These are phyloP conservation scores for Wickerhamiella shivajii DNA, from an alignment of 805 yeast species.

Conservation along the genomic window DNA sequence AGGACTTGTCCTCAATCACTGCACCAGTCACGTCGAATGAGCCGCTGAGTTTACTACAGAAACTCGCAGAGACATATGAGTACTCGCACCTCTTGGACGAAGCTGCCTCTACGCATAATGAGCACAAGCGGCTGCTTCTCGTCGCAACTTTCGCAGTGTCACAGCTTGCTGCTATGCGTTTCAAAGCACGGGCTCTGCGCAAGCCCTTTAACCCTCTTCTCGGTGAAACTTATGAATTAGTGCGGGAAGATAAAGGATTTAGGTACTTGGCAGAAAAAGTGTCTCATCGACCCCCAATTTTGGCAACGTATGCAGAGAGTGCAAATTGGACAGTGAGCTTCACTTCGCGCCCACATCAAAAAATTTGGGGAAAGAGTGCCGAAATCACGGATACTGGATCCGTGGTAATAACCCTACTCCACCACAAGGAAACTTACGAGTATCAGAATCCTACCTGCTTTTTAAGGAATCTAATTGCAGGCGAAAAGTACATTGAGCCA, in stretches of 20 bases:
- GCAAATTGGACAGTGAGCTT: conserved; percentile 41
- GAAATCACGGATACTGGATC: conserved; percentile 69
- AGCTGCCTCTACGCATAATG: conserved; percentile 30
- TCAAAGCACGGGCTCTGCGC: conserved; percentile 59
- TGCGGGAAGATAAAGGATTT: conserved; percentile 66
- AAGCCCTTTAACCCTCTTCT: conserved; percentile 91
- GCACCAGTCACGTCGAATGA: conserved; percentile 95
- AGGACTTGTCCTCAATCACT: conserved; percentile 62
- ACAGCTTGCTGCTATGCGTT: conserved; percentile 52
- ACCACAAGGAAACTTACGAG: conserved; percentile 53
- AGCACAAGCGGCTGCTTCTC: conserved; percentile 42
- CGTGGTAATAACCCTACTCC: conserved; percentile 39
- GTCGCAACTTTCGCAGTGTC: conserved; percentile 77
- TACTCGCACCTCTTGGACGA: conserved; percentile 58
- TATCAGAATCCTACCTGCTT: conserved; percentile 77
- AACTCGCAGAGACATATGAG: conserved; percentile 67
- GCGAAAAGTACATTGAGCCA: conserved; percentile 90
- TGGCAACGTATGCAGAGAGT: conserved; percentile 69
- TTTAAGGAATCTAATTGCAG: conserved; percentile 78
- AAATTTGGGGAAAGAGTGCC: conserved; percentile 89
- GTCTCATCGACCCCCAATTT: conserved; percentile 69
- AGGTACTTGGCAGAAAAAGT: conserved; percentile 76
- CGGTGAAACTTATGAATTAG: conserved; percentile 87
- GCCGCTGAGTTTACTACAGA: conserved; percentile 72
- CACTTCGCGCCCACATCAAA: conserved; percentile 44